phyloP scores from a whole-genome alignment of 176 grass and related monocot genomes.

The Paspalum vaginatum region DNA sequence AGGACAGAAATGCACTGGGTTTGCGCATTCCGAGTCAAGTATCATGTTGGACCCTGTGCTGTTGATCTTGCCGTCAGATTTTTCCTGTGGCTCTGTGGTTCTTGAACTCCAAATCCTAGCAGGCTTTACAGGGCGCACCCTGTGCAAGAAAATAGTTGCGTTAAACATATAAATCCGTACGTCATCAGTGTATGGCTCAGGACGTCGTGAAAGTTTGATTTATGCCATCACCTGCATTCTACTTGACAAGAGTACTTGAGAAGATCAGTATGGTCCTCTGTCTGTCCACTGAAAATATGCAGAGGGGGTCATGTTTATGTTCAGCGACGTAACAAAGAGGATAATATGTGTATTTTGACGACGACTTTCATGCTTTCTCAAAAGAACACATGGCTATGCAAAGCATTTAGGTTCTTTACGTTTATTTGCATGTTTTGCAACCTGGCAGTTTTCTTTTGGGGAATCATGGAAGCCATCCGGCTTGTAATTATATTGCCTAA shows the following conservation, averaged over 20 bases:
- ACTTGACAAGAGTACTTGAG: constrained; percentile 90
- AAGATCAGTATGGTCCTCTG: constrained; percentile 72
- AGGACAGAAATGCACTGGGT: constrained; percentile 63
- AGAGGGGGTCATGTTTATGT: constrained; percentile 24
- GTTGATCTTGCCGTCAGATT: constrained; percentile 28
- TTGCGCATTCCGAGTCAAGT: constrained; percentile 46
- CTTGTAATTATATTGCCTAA: constrained; percentile 40
- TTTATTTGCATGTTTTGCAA: not conserved
- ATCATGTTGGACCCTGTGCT: not conserved
- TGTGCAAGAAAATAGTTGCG: constrained; percentile 39
- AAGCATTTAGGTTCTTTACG: not conserved
- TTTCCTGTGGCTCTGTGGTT: constrained; percentile 26
- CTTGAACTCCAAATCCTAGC: constrained; percentile 64
- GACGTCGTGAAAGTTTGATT: constrained; percentile 9
- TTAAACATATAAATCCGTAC: not conserved
- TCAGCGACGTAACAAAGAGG: not conserved
- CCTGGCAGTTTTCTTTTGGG: constrained; percentile 12
- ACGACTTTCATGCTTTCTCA: constrained; percentile 5
- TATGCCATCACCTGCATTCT: constrained; percentile 72
- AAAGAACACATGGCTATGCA: not conserved
- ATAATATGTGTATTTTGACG: not conserved
- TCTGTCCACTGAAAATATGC: constrained; percentile 86
- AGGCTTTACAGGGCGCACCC: constrained; percentile 63
- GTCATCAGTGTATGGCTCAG: constrained; percentile 3
- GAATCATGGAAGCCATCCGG: constrained; percentile 12